Conservation (phyloP, 345 rosid genomes). For the Nephelium lappaceum region DNA sequence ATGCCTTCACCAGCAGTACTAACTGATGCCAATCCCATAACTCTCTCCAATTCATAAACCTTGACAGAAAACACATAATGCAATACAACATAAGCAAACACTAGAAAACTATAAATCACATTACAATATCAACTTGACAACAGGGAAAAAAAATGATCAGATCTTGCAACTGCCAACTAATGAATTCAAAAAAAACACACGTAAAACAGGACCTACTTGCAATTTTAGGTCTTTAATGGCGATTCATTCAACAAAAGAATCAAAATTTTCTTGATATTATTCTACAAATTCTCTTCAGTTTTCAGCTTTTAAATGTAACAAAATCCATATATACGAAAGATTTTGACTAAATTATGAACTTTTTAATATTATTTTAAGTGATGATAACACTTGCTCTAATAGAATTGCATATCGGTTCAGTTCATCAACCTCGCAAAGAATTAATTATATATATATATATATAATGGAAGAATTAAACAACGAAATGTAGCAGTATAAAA, state of each 20-base stretch:
- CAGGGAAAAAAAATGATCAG: background rate
- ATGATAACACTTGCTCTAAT: background rate
- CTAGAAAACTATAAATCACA: background rate
- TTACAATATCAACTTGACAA: background rate
- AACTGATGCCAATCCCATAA: constrained; percentile 76
- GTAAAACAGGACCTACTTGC: background rate
- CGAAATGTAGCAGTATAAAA: background rate
- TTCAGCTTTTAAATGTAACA: background rate
- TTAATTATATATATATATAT: no score
- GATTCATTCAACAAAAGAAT: background rate
- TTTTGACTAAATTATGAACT: background rate
- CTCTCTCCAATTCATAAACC: constrained; percentile 32
- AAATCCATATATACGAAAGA: background rate
- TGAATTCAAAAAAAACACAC: background rate
- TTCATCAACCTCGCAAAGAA: background rate
- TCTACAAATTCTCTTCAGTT: no score
- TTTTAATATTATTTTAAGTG: background rate
- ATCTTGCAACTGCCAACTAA: background rate
- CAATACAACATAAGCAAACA: background rate
- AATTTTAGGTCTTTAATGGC: background rate
- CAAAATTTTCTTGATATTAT: background rate
- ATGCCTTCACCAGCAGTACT: constrained; percentile 52
- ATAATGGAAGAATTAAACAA: no score
- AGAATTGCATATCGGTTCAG: background rate
- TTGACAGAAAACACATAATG: constrained; percentile 7